phyloP scores from a whole-genome alignment of 1,284 basidiomycete species.

The Porodaedalea pini region DNA sequence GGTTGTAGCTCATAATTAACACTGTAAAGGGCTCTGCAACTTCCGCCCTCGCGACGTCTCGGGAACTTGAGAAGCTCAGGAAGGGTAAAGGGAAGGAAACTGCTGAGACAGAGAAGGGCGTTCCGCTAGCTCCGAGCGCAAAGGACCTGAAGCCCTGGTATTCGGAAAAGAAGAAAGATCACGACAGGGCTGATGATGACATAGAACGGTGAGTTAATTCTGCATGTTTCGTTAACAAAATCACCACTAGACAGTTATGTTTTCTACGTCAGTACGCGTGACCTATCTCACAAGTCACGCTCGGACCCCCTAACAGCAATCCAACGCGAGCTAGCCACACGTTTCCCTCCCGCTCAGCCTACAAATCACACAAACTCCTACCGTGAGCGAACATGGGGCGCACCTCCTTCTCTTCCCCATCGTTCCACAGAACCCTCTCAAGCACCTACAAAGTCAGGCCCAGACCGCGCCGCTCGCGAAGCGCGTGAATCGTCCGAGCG shows the following conservation, averaged over 20 bases:
- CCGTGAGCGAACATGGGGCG: slow-evolving; percentile 23
- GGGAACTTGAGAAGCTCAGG: slow-evolving; percentile 36
- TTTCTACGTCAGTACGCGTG: slow-evolving; percentile 46
- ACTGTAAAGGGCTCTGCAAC: slow-evolving; percentile 40
- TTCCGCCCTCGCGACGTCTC: slow-evolving; percentile 41
- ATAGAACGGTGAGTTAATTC: slow-evolving; percentile 30
- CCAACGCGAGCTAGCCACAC: slow-evolving; percentile 55
- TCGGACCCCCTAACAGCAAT: slow-evolving; percentile 74
- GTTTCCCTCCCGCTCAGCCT: slow-evolving; percentile 25
- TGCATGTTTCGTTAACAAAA: neutral
- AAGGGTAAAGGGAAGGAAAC: slow-evolving; percentile 29
- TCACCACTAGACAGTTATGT: neutral
- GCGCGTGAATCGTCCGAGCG: slow-evolving; percentile 71
- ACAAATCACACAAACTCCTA: slow-evolving; percentile 13
- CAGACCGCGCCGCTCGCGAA: slow-evolving; percentile 51
- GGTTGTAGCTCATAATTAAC: slow-evolving; percentile 4
- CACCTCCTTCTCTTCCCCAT: slow-evolving; percentile 26
- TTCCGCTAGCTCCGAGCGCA: slow-evolving; percentile 64
- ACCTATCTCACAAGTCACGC: slow-evolving; percentile 55
- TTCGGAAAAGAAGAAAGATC: slow-evolving; percentile 33
- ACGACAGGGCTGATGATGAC: slow-evolving; percentile 29
- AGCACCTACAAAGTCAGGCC: slow-evolving; percentile 27
- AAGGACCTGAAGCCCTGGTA: slow-evolving; percentile 82
- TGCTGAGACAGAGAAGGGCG: slow-evolving; percentile 61
- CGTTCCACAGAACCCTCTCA: slow-evolving; percentile 24